Base-by-base conservation (phyloP, 257 asterid species). In the Eustoma russellianum region DNA sequence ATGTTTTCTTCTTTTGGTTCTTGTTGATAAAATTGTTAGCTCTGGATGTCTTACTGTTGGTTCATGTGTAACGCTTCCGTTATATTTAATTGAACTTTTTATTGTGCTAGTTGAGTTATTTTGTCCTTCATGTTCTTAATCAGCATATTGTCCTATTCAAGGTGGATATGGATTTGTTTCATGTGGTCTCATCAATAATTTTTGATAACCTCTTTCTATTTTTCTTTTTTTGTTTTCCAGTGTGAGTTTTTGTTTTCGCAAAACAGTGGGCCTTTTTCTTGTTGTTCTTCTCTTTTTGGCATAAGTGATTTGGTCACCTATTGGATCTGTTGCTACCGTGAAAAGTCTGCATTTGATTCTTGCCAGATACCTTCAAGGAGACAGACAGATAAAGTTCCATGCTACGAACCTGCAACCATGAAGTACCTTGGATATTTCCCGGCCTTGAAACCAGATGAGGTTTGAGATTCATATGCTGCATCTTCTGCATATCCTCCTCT, bases 381-480 rank as follows among this genome's bases (percentile, higher is more conserved):
- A 59, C 98, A 85, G 67, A 72, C 88, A 5, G 98, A 92, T 74
- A 92, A 71, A 81, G 98, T 92, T 70, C 93, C 76, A 68, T 92
- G 98, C 82, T 92, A 92, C 73, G 98, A 92, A 71, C 98, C 98
- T 64, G 97, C 98, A 64, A 92, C 98, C 49, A 88, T 92, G 97
- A 88, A 92, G 59, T 92, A 85, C 74, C 83, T 92, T 53, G 97
- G 97, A 52, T 83, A 40, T 76, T 79, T 74, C 69, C 93, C 95
- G 41, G 97, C 95, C 17, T 58, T 92, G 77, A 74, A 88, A 62
- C 79, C 94, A 63, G 97, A 85, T 50, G 98, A 88, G 90, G 98
- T 92, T 66, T 41, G 72, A 52, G 43, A 44, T 65, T 56, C 14
- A 55, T 76, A 24, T 24, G 30, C 30, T 24, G 30, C 30, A 24